Conservation (phyloP, 2,329 filamentous ascomycete species). For the Alternaria sp. region DNA sequence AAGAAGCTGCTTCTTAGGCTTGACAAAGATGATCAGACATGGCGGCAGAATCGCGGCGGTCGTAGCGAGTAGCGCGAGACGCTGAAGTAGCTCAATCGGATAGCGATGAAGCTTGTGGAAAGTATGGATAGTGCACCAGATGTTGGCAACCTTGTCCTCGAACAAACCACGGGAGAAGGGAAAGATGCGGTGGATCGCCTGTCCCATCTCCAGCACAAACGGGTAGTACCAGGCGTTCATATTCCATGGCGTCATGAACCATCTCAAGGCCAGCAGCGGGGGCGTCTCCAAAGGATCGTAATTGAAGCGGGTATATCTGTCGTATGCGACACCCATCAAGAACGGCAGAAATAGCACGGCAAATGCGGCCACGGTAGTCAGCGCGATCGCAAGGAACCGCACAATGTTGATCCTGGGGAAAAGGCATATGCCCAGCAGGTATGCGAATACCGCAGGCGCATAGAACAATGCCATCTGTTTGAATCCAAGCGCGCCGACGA, state of each 20-base stretch:
- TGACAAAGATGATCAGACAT: conserved; percentile 78
- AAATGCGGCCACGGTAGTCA: conserved; percentile 76
- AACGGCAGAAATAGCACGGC: conserved; percentile 77
- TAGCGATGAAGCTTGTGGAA: conserved; percentile 85
- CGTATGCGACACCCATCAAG: conserved; percentile 72
- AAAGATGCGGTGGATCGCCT: conserved; percentile 90
- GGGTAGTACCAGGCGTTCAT: conserved; percentile 74
- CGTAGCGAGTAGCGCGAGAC: conserved; percentile 75
- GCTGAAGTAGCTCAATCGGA: conserved; percentile 73
- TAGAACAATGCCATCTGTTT: conserved; percentile 99
- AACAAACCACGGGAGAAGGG: conserved; percentile 95
- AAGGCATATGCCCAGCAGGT: conserved; percentile 85
- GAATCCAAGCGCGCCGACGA: conserved; percentile 91
- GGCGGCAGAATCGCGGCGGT: conserved; percentile 77
- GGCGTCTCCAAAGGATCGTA: conserved; percentile 36
- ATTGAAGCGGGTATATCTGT: conserved; percentile 68
- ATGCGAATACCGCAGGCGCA: conserved; percentile 89
- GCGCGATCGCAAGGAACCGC: conserved; percentile 75
- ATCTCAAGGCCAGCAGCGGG: conserved; percentile 6
- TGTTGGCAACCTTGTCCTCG: conserved; percentile 98
- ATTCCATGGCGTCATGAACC: conserved; percentile 56
- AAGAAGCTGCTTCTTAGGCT: conserved; percentile 76
- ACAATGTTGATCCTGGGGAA: conserved; percentile 71
- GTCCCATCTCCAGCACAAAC: conserved; percentile 76
- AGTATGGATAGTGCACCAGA: conserved; percentile 94